Evolutionary conservation across 1,139 yeast genomes (phyloP), one percentile per base, ranked within the genome.

Genomic region (Diutina scorzettiae): DNA sequence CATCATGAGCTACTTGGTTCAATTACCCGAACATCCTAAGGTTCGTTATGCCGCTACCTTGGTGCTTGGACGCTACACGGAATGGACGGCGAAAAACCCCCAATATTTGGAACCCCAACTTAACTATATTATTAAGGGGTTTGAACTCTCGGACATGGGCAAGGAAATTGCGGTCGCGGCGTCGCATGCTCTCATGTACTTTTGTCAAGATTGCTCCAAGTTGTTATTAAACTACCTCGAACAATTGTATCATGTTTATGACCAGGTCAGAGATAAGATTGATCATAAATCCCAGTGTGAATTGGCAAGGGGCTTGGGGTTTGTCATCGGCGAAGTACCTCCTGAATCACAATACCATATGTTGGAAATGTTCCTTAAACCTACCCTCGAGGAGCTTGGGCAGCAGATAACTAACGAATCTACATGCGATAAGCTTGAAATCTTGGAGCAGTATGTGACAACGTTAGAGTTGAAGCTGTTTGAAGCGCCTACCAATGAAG

Each of bases 41-140:
- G 76, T 91, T 44, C 71, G 95, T 55, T 91, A 91, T 53, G 94
- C 97, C 3, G 91, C 95, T 1, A 86, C 96, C 0, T 69, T 91
- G 52, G 95, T 91, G 1, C 66, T 93, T 41, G 98, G 98, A 7
- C 71, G 98, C 52, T 91, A 91, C 59, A 85, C 97, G 1, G 89
- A 82, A 60, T 93, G 98, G 97, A 86, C 97, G 0, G 69, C 89
- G 5, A 72, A 76, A 48, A 93, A 91, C 59, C 86, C 95, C 1
- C 81, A 84, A 47, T 82, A 70, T 52, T 66, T 93, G 47, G 93
- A 85, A 57, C 73, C 79, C 41, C 96, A 89, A 58, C 69, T 93
- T 46, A 80, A 81, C 50, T 91, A 87, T 56, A 86, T 93, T 49
- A 83, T 81, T 43, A 71, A 70, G 47, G 95, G 96, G 0, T 85